A percentile compares a stretch with the other conserved stretches of the same genome.
Evolutionary conservation across 192 early-diverging fungal genomes (phyloP).

Genomic region (Linnemannia hyalina): DNA sequence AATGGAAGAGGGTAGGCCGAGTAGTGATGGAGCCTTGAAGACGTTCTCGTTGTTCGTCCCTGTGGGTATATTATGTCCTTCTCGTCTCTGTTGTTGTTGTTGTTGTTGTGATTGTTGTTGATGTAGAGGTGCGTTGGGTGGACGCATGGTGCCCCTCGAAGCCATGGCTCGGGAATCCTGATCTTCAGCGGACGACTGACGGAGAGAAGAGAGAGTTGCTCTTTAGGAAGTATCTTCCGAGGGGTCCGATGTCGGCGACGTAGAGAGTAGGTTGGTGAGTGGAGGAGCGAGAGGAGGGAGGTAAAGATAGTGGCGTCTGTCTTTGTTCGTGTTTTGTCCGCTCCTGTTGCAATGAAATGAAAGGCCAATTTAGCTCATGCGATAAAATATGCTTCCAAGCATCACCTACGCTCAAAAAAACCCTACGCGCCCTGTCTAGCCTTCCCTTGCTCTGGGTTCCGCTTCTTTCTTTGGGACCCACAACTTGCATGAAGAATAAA

Average conservation of each 20-base stretch:
- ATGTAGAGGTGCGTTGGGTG: background rate
- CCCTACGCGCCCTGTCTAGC: too few species aligned
- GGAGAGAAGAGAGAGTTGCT: background rate
- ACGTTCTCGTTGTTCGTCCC: constrained; percentile 18
- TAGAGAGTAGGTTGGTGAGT: too few species aligned
- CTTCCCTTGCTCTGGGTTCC: too few species aligned
- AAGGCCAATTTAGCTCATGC: too few species aligned
- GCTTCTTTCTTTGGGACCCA: too few species aligned
- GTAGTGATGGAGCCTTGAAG: constrained; percentile 18
- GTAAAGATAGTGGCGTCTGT: too few species aligned
- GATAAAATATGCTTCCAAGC: too few species aligned
- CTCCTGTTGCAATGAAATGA: too few species aligned
- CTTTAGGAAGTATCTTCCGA: background rate
- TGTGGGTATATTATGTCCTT: constrained; percentile 9
- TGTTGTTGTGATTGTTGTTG: background rate
- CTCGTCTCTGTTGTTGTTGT: background rate
- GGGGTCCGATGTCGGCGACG: background rate
- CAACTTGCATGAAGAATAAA: too few species aligned
- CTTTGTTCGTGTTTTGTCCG: too few species aligned
- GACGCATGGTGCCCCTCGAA: background rate
- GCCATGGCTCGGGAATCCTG: background rate
- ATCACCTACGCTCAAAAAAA: too few species aligned
- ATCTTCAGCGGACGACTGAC: background rate
- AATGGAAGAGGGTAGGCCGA: constrained; percentile 1
- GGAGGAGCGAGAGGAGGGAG: too few species aligned